Percentiles rank a stretch among this genome's conserved stretches.
phyloP scores from a whole-genome alignment of 768 basidiomycete genomes.

The Imleria badia region DNA sequence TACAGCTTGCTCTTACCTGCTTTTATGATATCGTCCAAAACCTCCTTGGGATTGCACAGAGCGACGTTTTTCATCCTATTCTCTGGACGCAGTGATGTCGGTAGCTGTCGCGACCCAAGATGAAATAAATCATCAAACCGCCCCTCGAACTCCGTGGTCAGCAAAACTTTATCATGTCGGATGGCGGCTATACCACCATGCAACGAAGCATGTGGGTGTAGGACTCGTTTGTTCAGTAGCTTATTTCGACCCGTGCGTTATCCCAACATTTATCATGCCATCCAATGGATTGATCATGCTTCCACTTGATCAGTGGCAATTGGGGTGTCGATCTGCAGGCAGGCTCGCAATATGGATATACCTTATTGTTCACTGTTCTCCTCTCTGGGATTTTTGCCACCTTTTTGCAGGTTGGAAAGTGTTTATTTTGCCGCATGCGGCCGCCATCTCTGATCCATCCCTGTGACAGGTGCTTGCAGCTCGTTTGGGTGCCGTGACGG shows the following conservation, averaged over 20 bases:
- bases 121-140: slow-evolving; percentile 1
- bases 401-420: slow-evolving; percentile 60
- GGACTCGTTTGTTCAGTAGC: slow-evolving; percentile 88
- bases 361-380: slow-evolving; percentile 81
- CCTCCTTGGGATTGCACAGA: not conserved
- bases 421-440: not conserved
- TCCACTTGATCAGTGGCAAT: slow-evolving; percentile 55
- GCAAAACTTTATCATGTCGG: slow-evolving; percentile 22
- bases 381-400: slow-evolving; percentile 81
- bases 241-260: slow-evolving; percentile 80
- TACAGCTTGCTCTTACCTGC: not conserved
- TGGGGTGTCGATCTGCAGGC: slow-evolving; percentile 92
- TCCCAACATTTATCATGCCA: not conserved
- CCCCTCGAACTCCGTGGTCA: slow-evolving; percentile 17
- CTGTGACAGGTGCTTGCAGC: slow-evolving; percentile 73
- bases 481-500: slow-evolving; percentile 80
- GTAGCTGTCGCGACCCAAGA: not conserved
- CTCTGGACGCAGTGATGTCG: slow-evolving; percentile 15
- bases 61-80: not conserved
- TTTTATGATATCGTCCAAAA: slow-evolving; percentile 3
- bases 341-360: slow-evolving; percentile 82
- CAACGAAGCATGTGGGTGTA: slow-evolving; percentile 69
- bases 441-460: slow-evolving; percentile 1
- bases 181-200: slow-evolving; percentile 45
- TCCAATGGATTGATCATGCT: not conserved